Conservation (phyloP, 352 stramenopile genomes). For the Aphanomyces cochlioides region DNA sequence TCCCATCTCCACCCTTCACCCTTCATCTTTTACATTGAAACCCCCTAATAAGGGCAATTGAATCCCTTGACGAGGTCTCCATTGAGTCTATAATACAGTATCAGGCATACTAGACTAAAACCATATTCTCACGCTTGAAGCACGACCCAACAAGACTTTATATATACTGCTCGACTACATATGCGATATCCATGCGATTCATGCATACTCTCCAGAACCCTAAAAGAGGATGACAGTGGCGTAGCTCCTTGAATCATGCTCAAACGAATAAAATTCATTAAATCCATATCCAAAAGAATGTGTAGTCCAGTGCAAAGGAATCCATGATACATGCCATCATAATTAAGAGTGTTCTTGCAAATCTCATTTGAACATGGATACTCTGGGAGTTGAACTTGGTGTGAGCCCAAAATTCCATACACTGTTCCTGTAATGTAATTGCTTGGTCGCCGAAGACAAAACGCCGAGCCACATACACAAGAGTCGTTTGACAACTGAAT, state of each 20-base stretch:
- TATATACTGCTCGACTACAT: background rate
- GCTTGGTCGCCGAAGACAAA: background rate
- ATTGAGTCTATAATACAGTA: background rate
- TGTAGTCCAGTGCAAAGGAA: background rate
- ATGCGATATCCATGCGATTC: background rate
- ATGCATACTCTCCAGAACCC: background rate
- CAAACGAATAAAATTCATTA: background rate
- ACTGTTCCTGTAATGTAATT: background rate
- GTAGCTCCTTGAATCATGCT: background rate
- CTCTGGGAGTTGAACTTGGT: background rate
- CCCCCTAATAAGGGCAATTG: background rate
- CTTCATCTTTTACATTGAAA: too few species aligned
- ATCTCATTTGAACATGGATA: background rate
- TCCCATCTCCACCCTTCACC: too few species aligned
- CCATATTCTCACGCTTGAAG: too few species aligned
- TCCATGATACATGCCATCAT: slow-evolving; percentile 1
- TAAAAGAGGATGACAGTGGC: background rate
- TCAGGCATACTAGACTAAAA: too few species aligned
- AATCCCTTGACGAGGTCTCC: background rate
- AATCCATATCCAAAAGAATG: background rate
- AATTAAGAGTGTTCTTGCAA: background rate
- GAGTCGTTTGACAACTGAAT: background rate
- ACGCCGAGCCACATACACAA: background rate
- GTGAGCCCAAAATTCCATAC: background rate
- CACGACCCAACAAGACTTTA: background rate